Percentiles rank a stretch among this genome's conserved stretches.
Evolutionary conservation across 140 eudicot species (phyloP).

Genomic region (Bidens hawaiensis): DNA sequence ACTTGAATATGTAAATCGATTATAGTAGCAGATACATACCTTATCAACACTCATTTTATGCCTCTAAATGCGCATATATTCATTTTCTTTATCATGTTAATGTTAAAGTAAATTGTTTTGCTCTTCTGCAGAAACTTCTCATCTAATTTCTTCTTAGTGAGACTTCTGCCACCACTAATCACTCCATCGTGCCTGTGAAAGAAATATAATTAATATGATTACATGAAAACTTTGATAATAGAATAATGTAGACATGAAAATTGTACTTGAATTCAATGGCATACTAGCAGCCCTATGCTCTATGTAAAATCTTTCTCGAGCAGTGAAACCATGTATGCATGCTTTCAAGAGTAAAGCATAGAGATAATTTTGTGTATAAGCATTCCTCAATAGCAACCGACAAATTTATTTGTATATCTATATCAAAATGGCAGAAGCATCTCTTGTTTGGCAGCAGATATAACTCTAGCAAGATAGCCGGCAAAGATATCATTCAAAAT

Average conservation of each 20-base stretch:
- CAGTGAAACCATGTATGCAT: conserved; percentile 64
- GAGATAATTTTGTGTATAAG: conserved; percentile 31
- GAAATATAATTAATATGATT: not conserved
- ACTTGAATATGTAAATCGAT: no score
- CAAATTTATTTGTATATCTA: conserved; percentile 73
- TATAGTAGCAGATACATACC: no score
- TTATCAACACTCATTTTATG: no score
- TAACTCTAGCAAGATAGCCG: conserved; percentile 67
- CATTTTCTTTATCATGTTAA: no score
- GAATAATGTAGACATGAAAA: not conserved
- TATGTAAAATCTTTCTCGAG: conserved; percentile 58
- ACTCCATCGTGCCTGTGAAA: conserved; percentile 82
- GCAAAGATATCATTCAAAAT: conserved; percentile 18
- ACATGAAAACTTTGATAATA: not conserved
- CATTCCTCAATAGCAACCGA: conserved; percentile 55
- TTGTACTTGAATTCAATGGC: conserved; percentile 81
- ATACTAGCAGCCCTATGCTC: conserved; percentile 73
- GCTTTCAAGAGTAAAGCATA: conserved; percentile 57
- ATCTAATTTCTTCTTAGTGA: no score
- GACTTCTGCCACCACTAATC: no score
- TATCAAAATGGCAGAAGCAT: conserved; percentile 55
- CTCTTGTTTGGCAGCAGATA: conserved; percentile 47
- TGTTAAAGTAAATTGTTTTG: no score
- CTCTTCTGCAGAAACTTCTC: no score
- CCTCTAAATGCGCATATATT: no score